Percentiles rank a stretch among this genome's conserved stretches.
phyloP scores from a whole-genome alignment of 306 rosid species.

The Pyrus bretschneideri region DNA sequence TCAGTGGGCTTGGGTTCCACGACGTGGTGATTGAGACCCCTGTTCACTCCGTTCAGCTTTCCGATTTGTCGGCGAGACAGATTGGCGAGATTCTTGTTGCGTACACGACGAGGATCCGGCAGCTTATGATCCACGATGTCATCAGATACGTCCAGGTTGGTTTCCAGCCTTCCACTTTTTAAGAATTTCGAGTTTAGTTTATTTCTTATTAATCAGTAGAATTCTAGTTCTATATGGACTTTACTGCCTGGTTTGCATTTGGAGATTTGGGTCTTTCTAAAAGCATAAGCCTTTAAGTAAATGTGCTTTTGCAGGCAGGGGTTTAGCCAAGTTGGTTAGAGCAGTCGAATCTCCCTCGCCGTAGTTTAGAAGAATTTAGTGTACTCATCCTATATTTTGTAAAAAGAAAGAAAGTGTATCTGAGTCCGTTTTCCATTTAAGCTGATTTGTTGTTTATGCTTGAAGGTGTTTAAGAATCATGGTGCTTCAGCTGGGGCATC shows the following conservation, averaged over 20 bases:
- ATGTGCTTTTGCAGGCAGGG: too few species aligned
- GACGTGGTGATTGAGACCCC: slow-evolving; percentile 73
- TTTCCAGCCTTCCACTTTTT: neutral
- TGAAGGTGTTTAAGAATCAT: slow-evolving; percentile 75
- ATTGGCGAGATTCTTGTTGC: slow-evolving; percentile 40
- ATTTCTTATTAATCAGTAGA: neutral
- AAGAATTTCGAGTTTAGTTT: neutral
- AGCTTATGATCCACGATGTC: slow-evolving; percentile 19
- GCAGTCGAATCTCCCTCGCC: too few species aligned
- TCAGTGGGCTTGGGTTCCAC: slow-evolving; percentile 64
- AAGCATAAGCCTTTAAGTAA: neutral
- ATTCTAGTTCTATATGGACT: neutral
- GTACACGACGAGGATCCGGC: slow-evolving; percentile 36
- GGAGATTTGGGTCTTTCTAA: neutral
- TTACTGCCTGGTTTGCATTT: neutral
- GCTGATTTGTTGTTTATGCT: neutral
- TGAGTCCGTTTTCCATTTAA: neutral
- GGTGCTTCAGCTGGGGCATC: slow-evolving; percentile 90
- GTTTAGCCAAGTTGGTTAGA: too few species aligned
- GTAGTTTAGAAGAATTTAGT: too few species aligned
- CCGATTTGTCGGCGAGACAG: slow-evolving; percentile 35
- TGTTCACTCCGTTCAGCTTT: slow-evolving; percentile 51
- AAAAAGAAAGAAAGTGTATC: too few species aligned
- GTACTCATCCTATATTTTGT: too few species aligned
- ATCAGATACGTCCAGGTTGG: slow-evolving; percentile 72